Percentiles rank a stretch among this genome's conserved stretches.
phyloP scores from a whole-genome alignment of 768 basidiomycete species.

The Auricularia sp. region DNA sequence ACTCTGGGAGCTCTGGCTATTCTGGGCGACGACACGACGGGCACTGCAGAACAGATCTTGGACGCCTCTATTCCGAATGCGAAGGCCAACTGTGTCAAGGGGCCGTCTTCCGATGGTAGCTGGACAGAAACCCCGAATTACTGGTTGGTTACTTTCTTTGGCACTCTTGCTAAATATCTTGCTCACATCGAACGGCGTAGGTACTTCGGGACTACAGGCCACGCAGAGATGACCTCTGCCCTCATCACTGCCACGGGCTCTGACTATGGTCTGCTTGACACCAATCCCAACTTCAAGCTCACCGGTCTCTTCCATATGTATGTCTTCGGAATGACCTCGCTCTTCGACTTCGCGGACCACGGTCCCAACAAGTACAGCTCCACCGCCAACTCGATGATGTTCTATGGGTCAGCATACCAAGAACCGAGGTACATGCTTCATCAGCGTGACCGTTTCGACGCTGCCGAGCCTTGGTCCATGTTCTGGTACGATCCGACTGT shows the following conservation, averaged over 20 bases:
- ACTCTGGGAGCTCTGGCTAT: constrained; percentile 90
- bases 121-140: constrained; percentile 94
- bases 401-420: constrained; percentile 62
- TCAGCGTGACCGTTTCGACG: constrained; percentile 84
- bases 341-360: constrained; percentile 77
- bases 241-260: constrained; percentile 81
- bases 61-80: constrained; percentile 66
- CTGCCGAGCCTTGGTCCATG: constrained; percentile 59
- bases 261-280: constrained; percentile 57
- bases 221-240: constrained; percentile 80
- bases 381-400: constrained; percentile 81
- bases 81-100: constrained; percentile 60
- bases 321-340: constrained; percentile 68
- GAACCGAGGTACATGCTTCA: constrained; percentile 69
- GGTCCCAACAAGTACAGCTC: constrained; percentile 95
- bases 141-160: constrained; percentile 31
- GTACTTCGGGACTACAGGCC: constrained; percentile 84
- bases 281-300: constrained; percentile 56
- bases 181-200: neutral
- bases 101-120: constrained; percentile 63
- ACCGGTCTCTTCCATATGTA: constrained; percentile 90
- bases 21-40: constrained; percentile 69
- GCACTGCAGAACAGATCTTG: constrained; percentile 57
- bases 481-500: constrained; percentile 86
- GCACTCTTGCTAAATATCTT: neutral